Evolutionary conservation across 2,329 filamentous ascomycete genomes (phyloP).

Genomic region (Neonectria punicea): DNA sequence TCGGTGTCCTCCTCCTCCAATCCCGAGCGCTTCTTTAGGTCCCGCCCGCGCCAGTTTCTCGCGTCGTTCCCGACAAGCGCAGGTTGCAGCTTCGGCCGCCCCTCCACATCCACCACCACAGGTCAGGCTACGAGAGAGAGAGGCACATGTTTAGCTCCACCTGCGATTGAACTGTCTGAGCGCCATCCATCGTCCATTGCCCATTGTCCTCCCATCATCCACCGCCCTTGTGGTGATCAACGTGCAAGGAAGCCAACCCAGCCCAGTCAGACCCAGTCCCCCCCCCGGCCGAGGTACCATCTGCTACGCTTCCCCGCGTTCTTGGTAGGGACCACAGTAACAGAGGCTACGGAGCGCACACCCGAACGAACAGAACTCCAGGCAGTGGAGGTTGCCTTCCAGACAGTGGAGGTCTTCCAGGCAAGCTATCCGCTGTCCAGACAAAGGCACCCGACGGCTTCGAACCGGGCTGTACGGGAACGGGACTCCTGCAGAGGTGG

Average conservation of each 20-base stretch:
- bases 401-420: too few relatives aligned
- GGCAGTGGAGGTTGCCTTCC: not conserved
- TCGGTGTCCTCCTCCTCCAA: constrained; percentile 14
- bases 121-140: not conserved
- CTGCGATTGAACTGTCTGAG: not conserved
- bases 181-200: not conserved
- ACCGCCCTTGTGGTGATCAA: constrained; percentile 6
- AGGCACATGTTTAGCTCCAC: not conserved
- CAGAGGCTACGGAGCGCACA: constrained; percentile 31
- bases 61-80: constrained; percentile 42
- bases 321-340: constrained; percentile 23
- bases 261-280: not conserved
- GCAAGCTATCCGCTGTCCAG: constrained; percentile 2
- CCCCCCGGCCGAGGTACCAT: constrained; percentile 21
- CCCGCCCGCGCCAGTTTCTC: constrained; percentile 35
- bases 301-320: constrained; percentile 29
- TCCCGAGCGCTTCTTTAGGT: constrained; percentile 33
- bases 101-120: constrained; percentile 28
- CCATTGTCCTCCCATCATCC: not conserved
- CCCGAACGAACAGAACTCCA: not conserved
- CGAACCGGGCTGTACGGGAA: constrained; percentile 24
- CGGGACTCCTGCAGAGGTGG: constrained; percentile 19
- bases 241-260: not conserved
- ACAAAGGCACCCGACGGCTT: constrained; percentile 18
- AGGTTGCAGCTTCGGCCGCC: constrained; percentile 38